Evolutionary conservation across 192 early-diverging fungal genomes (phyloP).

Genomic region (Piromyces finnis): DNA sequence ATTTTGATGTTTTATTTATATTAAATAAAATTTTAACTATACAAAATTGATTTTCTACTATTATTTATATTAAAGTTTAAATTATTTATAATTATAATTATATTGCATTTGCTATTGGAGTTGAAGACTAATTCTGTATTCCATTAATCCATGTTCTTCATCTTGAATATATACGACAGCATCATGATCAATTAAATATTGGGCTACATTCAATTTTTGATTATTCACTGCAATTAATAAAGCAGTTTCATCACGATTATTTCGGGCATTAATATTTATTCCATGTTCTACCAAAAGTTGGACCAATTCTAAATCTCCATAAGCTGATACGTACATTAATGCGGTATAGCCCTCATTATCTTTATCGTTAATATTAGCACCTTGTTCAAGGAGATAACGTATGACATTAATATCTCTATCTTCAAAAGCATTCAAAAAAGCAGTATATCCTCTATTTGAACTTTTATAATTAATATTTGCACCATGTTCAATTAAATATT

Average conservation of each 20-base stretch:
- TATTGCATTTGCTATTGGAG: background rate
- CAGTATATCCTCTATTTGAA: background rate
- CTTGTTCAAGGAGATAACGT: background rate
- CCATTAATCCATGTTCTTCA: background rate
- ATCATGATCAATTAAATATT: background rate
- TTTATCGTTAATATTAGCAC: background rate
- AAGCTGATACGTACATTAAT: background rate
- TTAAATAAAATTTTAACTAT: too few species aligned
- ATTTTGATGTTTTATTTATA: too few species aligned
- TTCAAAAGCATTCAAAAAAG: background rate
- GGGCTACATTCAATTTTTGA: background rate
- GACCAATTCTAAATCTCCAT: background rate
- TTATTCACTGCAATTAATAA: background rate
- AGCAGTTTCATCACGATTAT: background rate
- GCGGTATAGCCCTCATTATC: background rate
- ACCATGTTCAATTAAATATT: background rate
- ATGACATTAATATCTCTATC: background rate
- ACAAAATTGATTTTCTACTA: too few species aligned
- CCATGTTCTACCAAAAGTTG: background rate
- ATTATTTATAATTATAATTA: background rate
- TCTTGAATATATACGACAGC: background rate
- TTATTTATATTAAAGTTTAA: too few species aligned
- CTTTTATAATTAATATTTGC: background rate
- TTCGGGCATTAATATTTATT: background rate
- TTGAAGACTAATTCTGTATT: background rate